Evolutionary conservation across 2,329 filamentous ascomycete species (phyloP), one percentile per base, ranked within the genome.

Genomic region (Penicillium oxalicum): DNA sequence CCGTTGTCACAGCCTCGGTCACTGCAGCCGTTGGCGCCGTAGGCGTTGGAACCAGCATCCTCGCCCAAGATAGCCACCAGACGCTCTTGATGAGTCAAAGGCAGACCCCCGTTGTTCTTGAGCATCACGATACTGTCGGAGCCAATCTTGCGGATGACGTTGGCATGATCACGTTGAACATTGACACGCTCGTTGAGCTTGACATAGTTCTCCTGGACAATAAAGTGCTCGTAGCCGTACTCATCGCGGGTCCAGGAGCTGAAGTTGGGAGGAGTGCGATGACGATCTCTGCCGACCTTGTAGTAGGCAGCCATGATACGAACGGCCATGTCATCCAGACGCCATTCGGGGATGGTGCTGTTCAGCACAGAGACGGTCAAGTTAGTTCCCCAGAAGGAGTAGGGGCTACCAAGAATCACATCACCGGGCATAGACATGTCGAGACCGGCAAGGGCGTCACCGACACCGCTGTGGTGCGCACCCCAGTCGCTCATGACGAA

Each of bases 341-440:
- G 82, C 79, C 87, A 95, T 58, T 87, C 82, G 0, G 91, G 88
- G 29, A 97, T 74, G 0, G 90, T 95, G 33, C 91, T 91, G 63
- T 97, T 96, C 58, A 95, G 70, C 5, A 96, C 83, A 1, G 88
- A 88, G 41, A 95, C 74, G 2, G 91, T 96, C 58, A 97, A 70
- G 69, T 97, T 97, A 27, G 83, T 74, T 8, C 91, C 91, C 86
- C 87, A 95, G 75, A 77, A 94, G 13, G 84, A 85, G 44, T 71
- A 68, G 5, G 87, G 87, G 4, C 79, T 81, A 67, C 86, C 81
- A 72, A 96, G 95, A 18, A 71, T 56, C 1, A 86, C 86, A 64
- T 96, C 91, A 49, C 88, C 88, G 0, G 86, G 86, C 86, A 91
- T 91, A 2, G 83, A 82, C 86, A 90, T 88, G 65, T 91, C 87